Evolutionary conservation across 352 stramenopile species (phyloP).

Genomic region (Ochromonadaceae sp.): DNA sequence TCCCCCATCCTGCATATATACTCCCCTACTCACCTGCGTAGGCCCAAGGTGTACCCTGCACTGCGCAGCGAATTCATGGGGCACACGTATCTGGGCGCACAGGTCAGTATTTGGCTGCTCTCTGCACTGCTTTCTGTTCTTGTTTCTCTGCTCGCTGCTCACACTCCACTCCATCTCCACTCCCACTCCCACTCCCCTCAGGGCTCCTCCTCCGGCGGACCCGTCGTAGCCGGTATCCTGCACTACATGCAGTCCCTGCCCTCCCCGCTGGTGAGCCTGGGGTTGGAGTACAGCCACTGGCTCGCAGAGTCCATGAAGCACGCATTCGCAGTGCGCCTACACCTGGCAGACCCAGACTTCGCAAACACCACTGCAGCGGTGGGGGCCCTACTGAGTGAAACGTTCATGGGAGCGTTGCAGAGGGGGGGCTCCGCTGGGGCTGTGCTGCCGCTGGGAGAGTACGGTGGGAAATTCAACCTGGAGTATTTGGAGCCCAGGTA

Average conservation of each 20-base stretch:
- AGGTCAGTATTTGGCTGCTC: too few species aligned
- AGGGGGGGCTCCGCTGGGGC: slow-evolving; percentile 26
- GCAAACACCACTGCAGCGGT: slow-evolving; percentile 24
- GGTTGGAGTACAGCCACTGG: slow-evolving; percentile 34
- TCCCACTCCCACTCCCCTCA: too few species aligned
- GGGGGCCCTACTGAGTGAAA: slow-evolving; percentile 29
- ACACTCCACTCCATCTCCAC: too few species aligned
- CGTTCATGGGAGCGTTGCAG: slow-evolving; percentile 37
- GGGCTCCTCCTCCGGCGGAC: slow-evolving; percentile 37
- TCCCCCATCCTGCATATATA: too few species aligned
- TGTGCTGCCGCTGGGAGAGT: slow-evolving; percentile 30
- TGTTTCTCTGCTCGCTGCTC: too few species aligned
- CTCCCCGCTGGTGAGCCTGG: slow-evolving; percentile 22
- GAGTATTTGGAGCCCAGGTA: too few species aligned
- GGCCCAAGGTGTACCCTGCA: too few species aligned
- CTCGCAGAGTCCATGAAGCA: slow-evolving; percentile 39
- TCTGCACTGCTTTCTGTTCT: too few species aligned
- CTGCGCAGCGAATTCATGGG: too few species aligned
- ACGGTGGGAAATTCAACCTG: slow-evolving; percentile 29
- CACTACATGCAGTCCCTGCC: slow-evolving; percentile 35
- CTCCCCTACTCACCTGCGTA: too few species aligned
- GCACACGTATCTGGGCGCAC: slow-evolving; percentile 35
- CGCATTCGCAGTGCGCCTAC: slow-evolving; percentile 45
- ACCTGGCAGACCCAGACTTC: slow-evolving; percentile 39
- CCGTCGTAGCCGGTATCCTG: slow-evolving; percentile 34